Evolutionary conservation across 2,329 filamentous ascomycete genomes (phyloP), one percentile per base, ranked within the genome.

Genomic region (Calonectria hongkongensis): DNA sequence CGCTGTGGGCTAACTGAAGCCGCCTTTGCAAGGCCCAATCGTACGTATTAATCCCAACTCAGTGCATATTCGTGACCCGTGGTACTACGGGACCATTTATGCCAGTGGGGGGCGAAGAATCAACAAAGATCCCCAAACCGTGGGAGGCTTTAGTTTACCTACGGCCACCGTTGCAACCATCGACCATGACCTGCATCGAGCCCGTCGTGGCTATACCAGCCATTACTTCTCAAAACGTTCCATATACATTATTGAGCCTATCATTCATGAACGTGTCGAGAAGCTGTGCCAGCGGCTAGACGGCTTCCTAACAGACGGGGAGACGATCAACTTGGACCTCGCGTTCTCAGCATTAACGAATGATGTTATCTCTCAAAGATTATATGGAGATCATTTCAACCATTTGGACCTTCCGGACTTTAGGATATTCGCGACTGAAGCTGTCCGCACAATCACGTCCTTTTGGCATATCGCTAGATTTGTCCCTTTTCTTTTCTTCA

Each of bases 321-420:
- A 66, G 21, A 21, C 36, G 43, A 25, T 66, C 48, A 66, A 28
- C n/a, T 47, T 66, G 15, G 63, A 66, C 47, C 48, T 27, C 7
- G 63, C 63, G 4, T 66, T 66, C n/a, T 39, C 63, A 15, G 63
- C 63, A 43, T 25, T 66, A 16, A 66, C 63, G 3, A 47, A 47
- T 9, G 63, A 66, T 18, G 41, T 66, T 25, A 54, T 66, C 3
- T 66, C 45, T 13, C 25, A 51, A 21, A 25, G 48, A 3, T n/a
- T 66, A 25, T 66, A 54, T 13, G 63, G 63, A 2, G 18, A 50
- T 25, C 63, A 66, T 28, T 66, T 66, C 27, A 39, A 54, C 15
- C 50, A 28, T 27, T 45, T 66, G 45, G 48, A 43, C 33, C 30
- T 66, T 21, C 63, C 63, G 2, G 27, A 66, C 10, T 66, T 66